Conservation (phyloP, 257 asterid species). For the Nemophila menziesii region DNA sequence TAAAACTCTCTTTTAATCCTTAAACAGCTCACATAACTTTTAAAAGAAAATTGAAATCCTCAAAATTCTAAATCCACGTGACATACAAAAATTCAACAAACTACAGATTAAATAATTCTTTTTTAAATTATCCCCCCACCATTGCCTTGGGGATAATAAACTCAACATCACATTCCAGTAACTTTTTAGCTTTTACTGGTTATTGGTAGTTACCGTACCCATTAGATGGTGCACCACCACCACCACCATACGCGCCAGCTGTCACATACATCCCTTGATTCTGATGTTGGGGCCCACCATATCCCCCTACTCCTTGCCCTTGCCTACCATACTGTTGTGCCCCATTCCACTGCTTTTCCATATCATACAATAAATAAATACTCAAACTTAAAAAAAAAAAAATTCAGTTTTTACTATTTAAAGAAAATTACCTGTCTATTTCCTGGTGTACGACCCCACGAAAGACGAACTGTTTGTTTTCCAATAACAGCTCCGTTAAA, state of each 20-base stretch:
- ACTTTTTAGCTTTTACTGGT: slow-evolving; percentile 48
- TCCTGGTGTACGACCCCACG: slow-evolving; percentile 81
- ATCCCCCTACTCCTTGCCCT: slow-evolving; percentile 63
- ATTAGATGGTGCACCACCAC: slow-evolving; percentile 45
- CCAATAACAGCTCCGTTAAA: slow-evolving; percentile 69
- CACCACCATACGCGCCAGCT: slow-evolving; percentile 38
- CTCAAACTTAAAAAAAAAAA: background rate
- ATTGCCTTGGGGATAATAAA: slow-evolving; percentile 16
- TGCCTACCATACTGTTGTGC: slow-evolving; percentile 55
- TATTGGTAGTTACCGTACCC: slow-evolving; percentile 65
- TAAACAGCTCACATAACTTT: background rate
- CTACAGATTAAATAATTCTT: background rate
- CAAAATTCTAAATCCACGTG: background rate
- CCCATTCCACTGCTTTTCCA: slow-evolving; percentile 43
- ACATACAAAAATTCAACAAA: slow-evolving; percentile 1
- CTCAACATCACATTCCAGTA: slow-evolving; percentile 14
- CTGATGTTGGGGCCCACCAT: slow-evolving; percentile 28
- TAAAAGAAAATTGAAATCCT: slow-evolving; percentile 1
- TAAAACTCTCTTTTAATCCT: background rate
- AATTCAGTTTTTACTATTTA: background rate
- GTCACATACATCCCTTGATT: slow-evolving; percentile 26
- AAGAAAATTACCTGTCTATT: slow-evolving; percentile 45
- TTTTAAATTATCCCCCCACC: slow-evolving; percentile 17
- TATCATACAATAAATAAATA: slow-evolving; percentile 2
- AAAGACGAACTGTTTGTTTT: slow-evolving; percentile 67